Conservation (phyloP, 106 monocot species). For the Vanilla planifolia region DNA sequence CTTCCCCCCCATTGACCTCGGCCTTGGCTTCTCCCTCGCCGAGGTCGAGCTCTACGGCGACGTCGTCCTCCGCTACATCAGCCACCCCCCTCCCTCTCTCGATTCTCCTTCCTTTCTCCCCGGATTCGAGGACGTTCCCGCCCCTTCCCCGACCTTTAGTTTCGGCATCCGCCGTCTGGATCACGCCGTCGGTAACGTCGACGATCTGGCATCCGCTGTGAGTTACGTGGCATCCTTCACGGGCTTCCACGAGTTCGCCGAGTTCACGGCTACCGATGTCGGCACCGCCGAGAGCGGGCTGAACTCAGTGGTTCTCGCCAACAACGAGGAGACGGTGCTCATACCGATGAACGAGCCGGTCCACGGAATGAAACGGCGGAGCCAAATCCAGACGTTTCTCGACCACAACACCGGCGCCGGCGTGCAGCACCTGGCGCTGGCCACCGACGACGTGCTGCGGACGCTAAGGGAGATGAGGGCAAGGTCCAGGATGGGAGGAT, state of each 20-base stretch:
- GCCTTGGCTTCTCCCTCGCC: conserved; percentile 39
- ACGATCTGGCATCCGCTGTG: conserved; percentile 30
- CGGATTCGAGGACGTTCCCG: conserved; percentile 51
- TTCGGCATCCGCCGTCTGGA: conserved; percentile 64
- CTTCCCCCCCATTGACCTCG: conserved; percentile 50
- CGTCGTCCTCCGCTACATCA: conserved; percentile 78
- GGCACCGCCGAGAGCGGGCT: conserved; percentile 89
- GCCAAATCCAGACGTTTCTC: conserved; percentile 90
- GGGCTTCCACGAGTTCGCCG: conserved; percentile 94
- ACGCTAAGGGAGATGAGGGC: conserved; percentile 61
- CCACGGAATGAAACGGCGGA: conserved; percentile 59
- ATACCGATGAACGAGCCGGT: conserved; percentile 84
- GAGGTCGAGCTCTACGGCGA: conserved; percentile 94
- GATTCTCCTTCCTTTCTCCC: conserved; percentile 56
- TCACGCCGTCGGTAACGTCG: conserved; percentile 89
- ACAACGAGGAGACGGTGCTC: conserved; percentile 80
- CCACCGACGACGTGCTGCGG: conserved; percentile 42
- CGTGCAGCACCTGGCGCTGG: conserved; percentile 79
- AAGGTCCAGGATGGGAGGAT: conserved; percentile 42
- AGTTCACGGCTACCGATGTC: conserved; percentile 83
- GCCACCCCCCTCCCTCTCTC: conserved; percentile 10
- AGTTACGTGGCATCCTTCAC: conserved; percentile 57
- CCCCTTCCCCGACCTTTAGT: not conserved
- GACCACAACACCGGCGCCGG: conserved; percentile 82
- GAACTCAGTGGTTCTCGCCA: conserved; percentile 84